Evolutionary conservation across 768 basidiomycete species (phyloP).

Genomic region (Tulasnella sp.): DNA sequence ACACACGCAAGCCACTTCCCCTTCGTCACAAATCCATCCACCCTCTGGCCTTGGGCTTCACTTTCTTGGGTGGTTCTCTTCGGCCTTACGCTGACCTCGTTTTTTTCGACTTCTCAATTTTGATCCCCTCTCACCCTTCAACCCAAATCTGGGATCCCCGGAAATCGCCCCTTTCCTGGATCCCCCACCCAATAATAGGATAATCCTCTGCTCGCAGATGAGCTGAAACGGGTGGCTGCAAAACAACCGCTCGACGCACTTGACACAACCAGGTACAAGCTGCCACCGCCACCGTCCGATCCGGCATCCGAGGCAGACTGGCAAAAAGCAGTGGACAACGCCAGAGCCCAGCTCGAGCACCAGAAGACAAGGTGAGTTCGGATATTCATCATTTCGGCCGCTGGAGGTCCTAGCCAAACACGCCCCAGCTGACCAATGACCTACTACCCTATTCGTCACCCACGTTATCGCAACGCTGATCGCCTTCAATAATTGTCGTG

Average conservation of each 20-base stretch:
- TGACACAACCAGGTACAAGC: conserved; percentile 68
- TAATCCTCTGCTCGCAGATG: conserved; percentile 64
- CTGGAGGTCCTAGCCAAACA: not conserved
- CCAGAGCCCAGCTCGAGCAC: conserved; percentile 78
- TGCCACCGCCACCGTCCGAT: conserved; percentile 60
- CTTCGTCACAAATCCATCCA: not conserved
- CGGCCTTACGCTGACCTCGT: conserved; percentile 21
- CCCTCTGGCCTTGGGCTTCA: not conserved
- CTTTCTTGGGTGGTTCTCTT: conserved; percentile 3
- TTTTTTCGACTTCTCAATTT: conserved; percentile 34
- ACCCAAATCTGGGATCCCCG: conserved; percentile 14
- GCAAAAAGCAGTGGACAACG: conserved; percentile 69
- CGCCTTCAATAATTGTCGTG: conserved; percentile 14
- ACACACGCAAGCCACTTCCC: not conserved
- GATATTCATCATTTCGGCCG: not conserved
- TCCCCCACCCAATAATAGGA: conserved; percentile 45
- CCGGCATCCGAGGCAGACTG: conserved; percentile 68
- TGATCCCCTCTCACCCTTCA: conserved; percentile 27
- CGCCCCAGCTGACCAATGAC: conserved; percentile 7
- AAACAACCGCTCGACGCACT: conserved; percentile 62
- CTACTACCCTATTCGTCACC: not conserved
- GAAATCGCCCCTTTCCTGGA: conserved; percentile 6
- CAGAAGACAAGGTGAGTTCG: conserved; percentile 66
- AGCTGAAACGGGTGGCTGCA: conserved; percentile 68
- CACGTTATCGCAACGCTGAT: conserved; percentile 12